Evolutionary conservation across 2,329 filamentous ascomycete species (phyloP), one percentile per base, ranked within the genome.

Genomic region (Epichloe brachyelytri): DNA sequence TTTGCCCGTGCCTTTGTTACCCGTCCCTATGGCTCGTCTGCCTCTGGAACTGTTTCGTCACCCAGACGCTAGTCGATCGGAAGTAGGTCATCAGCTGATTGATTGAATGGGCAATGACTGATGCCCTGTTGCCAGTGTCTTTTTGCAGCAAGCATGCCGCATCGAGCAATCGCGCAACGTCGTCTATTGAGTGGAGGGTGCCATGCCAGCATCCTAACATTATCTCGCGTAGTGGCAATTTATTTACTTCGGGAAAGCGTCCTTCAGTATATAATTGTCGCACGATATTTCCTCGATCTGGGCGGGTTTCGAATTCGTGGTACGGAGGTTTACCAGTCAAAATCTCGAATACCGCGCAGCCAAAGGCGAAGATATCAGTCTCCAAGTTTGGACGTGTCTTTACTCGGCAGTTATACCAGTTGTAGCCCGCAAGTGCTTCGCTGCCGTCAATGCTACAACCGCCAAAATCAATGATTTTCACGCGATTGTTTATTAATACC

Each of bases 131-230:
- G 26, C 26, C 26, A 30, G 3, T 10, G 8, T 30, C 3, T 1
- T 30, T 4, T 30, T 30, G 34, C 7, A 38, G 2, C 8, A 43
- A 3, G 50, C 40, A 45, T 52, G 40, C 45, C 36, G 4, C 14
- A 19, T 49, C 46, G 17, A 52, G 46, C 6, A 20, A 37, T 49
- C 39, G 50, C 10, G 19, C 15, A 45, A 49, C 40, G 6, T 52
- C 46, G 6, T 48, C 50, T 46, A 52, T 52, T 8, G 22, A 44
- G 15, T 17, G 3, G n/a, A 52, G 39, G 34, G 50, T 49, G 50
- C 50, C 40, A 45, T 52, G 50, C 50, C 50, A 49, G 38, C 50
- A 52, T 39, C 50, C 50, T 4, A 52, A 38, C n/a, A 52, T 52
- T 26, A 49, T n/a, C 5, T 52, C 50, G 40, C 46, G 40, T 22